A percentile compares a stretch with the other conserved stretches of the same genome.
Conservation (phyloP, 2,329 filamentous ascomycete genomes). For the Incumbomyces delicatus region DNA sequence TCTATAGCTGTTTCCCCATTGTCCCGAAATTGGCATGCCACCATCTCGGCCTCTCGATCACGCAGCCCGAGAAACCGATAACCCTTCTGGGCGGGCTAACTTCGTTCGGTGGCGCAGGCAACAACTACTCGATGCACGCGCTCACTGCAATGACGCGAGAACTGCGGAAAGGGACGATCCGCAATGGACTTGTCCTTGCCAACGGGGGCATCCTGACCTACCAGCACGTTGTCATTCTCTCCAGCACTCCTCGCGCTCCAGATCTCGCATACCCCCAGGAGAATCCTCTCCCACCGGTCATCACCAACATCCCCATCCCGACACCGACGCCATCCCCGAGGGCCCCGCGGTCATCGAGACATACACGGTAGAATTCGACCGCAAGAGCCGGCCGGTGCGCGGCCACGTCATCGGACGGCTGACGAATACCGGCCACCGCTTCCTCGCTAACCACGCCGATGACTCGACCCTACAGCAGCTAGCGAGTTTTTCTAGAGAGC, state of each 20-base stretch:
- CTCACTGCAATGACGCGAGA: conserved; percentile 48
- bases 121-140: conserved; percentile 61
- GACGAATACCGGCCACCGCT: conserved; percentile 38
- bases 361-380: conserved; percentile 50
- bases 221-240: conserved; percentile 53
- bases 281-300: conserved; percentile 36
- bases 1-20: conserved; percentile 63
- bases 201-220: conserved; percentile 59
- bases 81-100: conserved; percentile 57
- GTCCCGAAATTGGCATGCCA: conserved; percentile 57
- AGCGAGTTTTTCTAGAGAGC: conserved; percentile 35
- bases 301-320: conserved; percentile 33
- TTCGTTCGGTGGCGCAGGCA: conserved; percentile 60
- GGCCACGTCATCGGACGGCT: conserved; percentile 47
- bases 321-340: conserved; percentile 34
- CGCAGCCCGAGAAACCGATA: conserved; percentile 40
- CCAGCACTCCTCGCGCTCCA: conserved; percentile 32
- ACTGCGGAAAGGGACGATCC: conserved; percentile 38
- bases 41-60: conserved; percentile 47
- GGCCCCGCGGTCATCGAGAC: conserved; percentile 49
- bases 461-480: conserved; percentile 38
- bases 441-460: conserved; percentile 50
- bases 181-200: conserved; percentile 50
- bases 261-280: conserved; percentile 37
- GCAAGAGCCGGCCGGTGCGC: conserved; percentile 38